phyloP scores from a whole-genome alignment of 2,329 filamentous ascomycete species.

The Calonectria multiphialidica region DNA sequence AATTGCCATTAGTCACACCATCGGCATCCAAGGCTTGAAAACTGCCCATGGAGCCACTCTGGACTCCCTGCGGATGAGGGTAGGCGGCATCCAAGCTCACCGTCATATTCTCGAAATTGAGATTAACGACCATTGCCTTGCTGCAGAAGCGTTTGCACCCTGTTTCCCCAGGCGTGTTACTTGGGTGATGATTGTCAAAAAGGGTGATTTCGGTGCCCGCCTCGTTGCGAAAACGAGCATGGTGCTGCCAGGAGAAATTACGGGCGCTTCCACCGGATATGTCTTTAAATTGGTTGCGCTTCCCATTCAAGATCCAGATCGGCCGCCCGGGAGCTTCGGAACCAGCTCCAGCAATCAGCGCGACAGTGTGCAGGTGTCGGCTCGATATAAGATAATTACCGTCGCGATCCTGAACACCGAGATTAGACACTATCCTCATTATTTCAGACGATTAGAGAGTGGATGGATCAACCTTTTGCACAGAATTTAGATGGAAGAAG shows the following conservation, averaged over 20 bases:
- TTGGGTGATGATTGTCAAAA: conserved; percentile 24
- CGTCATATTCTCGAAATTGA: conserved; percentile 12
- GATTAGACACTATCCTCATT: background rate
- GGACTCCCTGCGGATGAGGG: conserved; percentile 2
- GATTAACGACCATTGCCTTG: background rate
- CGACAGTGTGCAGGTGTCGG: conserved; percentile 10
- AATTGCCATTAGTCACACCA: conserved; percentile 6
- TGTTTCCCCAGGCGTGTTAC: conserved; percentile 3
- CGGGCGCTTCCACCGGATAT: conserved; percentile 5
- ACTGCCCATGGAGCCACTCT: conserved; percentile 22
- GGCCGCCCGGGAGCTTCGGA: conserved; percentile 6
- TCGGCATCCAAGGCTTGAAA: conserved; percentile 10
- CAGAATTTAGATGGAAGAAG: conserved; percentile 23
- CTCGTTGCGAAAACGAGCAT: conserved; percentile 17
- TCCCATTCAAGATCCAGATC: conserved; percentile 17
- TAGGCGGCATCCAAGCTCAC: background rate
- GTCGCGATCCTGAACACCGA: conserved; percentile 1
- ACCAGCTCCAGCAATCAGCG: conserved; percentile 6
- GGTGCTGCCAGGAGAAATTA: conserved; percentile 20
- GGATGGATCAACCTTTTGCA: conserved; percentile 1
- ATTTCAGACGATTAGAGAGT: too few species aligned
- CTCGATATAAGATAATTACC: conserved; percentile 24
- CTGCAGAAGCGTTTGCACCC: conserved; percentile 7
- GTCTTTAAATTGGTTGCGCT: conserved; percentile 15
- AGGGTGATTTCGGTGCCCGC: conserved; percentile 14